A percentile compares a stretch with the other conserved stretches of the same genome.
These are phyloP conservation scores for Suillus placidus DNA, from an alignment of 768 basidiomycete genomes.

Conservation along the genomic window DNA sequence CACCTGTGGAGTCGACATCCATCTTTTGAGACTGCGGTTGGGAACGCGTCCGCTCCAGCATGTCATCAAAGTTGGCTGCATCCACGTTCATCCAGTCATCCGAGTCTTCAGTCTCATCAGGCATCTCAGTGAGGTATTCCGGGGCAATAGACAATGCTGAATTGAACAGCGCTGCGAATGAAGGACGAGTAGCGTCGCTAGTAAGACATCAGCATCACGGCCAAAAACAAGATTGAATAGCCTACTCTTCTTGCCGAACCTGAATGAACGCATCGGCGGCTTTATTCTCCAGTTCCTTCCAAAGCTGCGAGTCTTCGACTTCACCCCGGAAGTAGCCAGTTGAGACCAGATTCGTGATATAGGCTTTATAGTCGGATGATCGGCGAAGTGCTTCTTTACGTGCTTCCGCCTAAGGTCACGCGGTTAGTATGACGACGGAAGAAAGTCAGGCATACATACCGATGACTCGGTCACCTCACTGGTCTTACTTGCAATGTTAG, in stretches of 20 bases:
- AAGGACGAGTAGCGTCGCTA: constrained; percentile 64
- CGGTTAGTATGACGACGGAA: background rate
- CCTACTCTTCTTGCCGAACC: constrained; percentile 68
- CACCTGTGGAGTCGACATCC: constrained; percentile 47
- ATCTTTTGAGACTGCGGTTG: constrained; percentile 40
- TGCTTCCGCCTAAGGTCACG: constrained; percentile 53
- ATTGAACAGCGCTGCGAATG: constrained; percentile 78
- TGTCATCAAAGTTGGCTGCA: constrained; percentile 71
- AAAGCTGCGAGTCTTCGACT: constrained; percentile 72
- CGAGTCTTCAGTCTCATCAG: constrained; percentile 56
- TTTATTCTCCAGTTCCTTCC: constrained; percentile 72
- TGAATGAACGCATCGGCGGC: constrained; percentile 70
- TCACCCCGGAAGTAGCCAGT: constrained; percentile 81
- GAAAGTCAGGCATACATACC: constrained; percentile 38
- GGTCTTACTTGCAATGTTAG: constrained; percentile 38
- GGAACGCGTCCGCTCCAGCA: constrained; percentile 52
- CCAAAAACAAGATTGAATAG: constrained; percentile 14
- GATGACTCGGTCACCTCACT: constrained; percentile 45
- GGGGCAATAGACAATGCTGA: constrained; percentile 53
- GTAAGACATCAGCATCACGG: constrained; percentile 2
- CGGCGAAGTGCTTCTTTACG: constrained; percentile 68
- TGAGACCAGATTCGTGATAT: constrained; percentile 63
- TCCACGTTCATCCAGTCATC: constrained; percentile 90
- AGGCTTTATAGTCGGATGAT: constrained; percentile 69
- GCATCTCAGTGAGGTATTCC: constrained; percentile 18